phyloP scores from a whole-genome alignment of 805 yeast genomes.

The Candida vartiovaarae region DNA sequence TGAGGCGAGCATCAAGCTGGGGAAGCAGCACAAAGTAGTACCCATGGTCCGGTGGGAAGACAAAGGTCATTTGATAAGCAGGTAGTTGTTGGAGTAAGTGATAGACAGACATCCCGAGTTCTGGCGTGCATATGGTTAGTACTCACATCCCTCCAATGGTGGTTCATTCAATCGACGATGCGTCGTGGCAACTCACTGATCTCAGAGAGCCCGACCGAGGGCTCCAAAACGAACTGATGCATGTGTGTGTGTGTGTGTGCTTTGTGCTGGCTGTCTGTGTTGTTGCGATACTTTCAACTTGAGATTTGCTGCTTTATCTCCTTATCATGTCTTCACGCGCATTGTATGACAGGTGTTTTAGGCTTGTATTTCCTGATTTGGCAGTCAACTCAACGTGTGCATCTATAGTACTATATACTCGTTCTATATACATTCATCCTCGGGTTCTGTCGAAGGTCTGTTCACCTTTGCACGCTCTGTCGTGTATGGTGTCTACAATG shows the following conservation, averaged over 20 bases:
- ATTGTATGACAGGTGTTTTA: too few species aligned
- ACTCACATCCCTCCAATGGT: background rate
- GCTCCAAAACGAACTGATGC: conserved; percentile 6
- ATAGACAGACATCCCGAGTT: conserved; percentile 9
- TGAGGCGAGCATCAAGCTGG: conserved; percentile 4
- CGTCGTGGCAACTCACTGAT: conserved; percentile 1
- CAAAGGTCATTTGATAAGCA: background rate
- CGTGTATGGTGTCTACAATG: too few species aligned
- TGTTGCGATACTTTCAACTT: too few species aligned
- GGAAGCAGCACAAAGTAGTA: conserved; percentile 1
- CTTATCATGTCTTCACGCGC: too few species aligned
- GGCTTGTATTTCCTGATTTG: too few species aligned
- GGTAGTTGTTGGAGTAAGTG: conserved; percentile 5
- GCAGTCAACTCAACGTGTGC: too few species aligned
- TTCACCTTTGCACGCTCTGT: too few species aligned
- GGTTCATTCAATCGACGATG: too few species aligned
- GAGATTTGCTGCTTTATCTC: too few species aligned
- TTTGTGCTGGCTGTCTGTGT: background rate
- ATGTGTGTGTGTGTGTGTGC: background rate
- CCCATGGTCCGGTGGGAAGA: background rate
- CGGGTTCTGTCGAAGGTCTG: too few species aligned
- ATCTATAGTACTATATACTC: too few species aligned
- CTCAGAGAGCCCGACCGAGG: conserved; percentile 10
- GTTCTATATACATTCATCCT: too few species aligned
- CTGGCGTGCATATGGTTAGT: background rate